A percentile compares a stretch with the other conserved stretches of the same genome.
Conservation (phyloP, 139 green algal genomes). For the Raphidocelis subcapitata region DNA sequence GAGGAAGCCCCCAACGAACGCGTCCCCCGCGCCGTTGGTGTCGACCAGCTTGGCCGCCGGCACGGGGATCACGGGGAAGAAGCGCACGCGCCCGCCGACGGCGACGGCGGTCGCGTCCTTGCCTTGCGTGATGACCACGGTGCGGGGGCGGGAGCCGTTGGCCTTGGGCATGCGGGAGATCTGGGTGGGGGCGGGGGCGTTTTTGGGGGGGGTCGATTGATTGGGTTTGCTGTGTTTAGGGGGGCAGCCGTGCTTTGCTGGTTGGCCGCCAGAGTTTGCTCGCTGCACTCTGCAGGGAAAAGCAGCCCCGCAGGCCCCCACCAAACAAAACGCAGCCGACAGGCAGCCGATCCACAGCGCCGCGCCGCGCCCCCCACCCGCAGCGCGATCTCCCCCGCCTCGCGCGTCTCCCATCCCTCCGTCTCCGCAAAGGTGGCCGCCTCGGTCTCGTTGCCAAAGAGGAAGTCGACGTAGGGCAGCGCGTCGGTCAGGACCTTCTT, state of each 20-base stretch:
- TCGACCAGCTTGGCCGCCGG: slow-evolving; percentile 91
- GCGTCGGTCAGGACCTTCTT: slow-evolving; percentile 81
- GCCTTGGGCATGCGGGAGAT: slow-evolving; percentile 83
- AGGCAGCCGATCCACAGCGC: too few relatives aligned
- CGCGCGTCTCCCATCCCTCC: slow-evolving; percentile 86
- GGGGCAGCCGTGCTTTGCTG: too few relatives aligned
- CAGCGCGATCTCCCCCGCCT: slow-evolving; percentile 86
- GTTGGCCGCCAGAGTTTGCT: too few relatives aligned
- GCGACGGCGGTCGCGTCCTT: slow-evolving; percentile 88
- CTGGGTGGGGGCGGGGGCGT: slow-evolving; percentile 32
- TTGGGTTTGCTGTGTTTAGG: too few relatives aligned
- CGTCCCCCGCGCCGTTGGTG: slow-evolving; percentile 95
- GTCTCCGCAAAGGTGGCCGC: slow-evolving; percentile 87
- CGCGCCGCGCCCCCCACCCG: slow-evolving; percentile 41
- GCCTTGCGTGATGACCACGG: slow-evolving; percentile 95
- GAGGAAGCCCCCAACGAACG: slow-evolving; percentile 98
- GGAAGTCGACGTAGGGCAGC: slow-evolving; percentile 91
- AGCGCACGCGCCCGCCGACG: slow-evolving; percentile 14
- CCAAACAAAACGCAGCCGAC: too few relatives aligned
- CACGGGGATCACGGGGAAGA: slow-evolving; percentile 65
- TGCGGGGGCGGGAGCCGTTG: slow-evolving; percentile 70
- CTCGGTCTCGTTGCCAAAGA: slow-evolving; percentile 99
- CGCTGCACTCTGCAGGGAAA: too few relatives aligned
- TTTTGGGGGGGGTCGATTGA: background rate
- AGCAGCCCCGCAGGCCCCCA: too few relatives aligned